Evolutionary conservation across 352 stramenopile species (phyloP).

Genomic region (Phytophthora chlamydospora): DNA sequence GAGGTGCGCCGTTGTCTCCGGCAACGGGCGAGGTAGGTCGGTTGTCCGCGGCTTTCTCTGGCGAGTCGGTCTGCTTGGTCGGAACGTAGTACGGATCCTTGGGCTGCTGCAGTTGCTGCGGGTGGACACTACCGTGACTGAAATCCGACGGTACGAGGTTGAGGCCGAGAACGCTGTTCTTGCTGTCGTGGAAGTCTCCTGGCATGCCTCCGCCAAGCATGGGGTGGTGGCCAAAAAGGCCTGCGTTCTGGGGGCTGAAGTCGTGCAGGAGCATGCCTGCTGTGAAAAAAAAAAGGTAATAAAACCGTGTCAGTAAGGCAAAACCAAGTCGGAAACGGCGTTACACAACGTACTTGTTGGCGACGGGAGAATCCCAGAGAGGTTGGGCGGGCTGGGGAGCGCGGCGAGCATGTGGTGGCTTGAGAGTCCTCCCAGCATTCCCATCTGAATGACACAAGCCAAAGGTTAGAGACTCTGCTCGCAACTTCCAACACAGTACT

Average conservation of each 20-base stretch:
- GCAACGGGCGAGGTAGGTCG: conserved; percentile 35
- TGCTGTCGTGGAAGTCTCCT: conserved; percentile 50
- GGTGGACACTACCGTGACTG: conserved; percentile 36
- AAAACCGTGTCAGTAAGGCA: conserved; percentile 12
- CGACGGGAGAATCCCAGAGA: conserved; percentile 76
- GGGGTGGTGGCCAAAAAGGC: conserved; percentile 55
- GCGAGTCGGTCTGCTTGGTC: conserved; percentile 33
- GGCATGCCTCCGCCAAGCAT: conserved; percentile 34
- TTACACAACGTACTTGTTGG: conserved; percentile 69
- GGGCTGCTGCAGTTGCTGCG: conserved; percentile 42
- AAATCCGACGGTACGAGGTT: conserved; percentile 76
- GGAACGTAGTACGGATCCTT: conserved; percentile 48
- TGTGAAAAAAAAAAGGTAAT: conserved; percentile 21
- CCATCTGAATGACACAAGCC: conserved; percentile 43
- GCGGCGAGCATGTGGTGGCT: conserved; percentile 64
- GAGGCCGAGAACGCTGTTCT: conserved; percentile 66
- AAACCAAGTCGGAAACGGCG: not conserved
- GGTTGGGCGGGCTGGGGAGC: conserved; percentile 75
- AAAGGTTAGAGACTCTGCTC: conserved; percentile 2
- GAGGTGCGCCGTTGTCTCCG: conserved; percentile 11
- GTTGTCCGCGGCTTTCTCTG: conserved; percentile 40
- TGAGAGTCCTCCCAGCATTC: conserved; percentile 64
- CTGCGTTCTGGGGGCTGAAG: conserved; percentile 68
- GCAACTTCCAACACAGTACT: not conserved
- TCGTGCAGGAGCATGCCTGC: conserved; percentile 82